These are phyloP conservation scores for Davidsoniella virescens DNA, from an alignment of 2,329 filamentous ascomycete species.

Conservation along the genomic window DNA sequence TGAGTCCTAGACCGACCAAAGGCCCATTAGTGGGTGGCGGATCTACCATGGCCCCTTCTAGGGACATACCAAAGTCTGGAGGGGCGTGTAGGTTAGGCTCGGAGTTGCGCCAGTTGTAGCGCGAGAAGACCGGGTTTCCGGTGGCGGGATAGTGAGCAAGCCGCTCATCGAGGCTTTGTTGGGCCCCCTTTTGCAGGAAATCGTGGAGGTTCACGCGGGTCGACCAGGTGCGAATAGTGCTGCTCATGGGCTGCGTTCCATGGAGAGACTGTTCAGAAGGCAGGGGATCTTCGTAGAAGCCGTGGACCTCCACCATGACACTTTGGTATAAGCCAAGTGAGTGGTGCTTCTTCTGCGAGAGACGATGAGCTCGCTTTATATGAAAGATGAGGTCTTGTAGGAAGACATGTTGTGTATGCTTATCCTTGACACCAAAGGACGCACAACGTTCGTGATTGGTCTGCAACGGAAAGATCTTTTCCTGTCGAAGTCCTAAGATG, in stretches of 20 bases:
- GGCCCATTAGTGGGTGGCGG: too few relatives aligned
- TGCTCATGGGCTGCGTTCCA: slow-evolving; percentile 14
- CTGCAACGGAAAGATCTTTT: slow-evolving; percentile 35
- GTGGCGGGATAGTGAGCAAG: slow-evolving; percentile 18
- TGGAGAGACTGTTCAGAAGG: slow-evolving; percentile 13
- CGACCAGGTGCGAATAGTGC: slow-evolving; percentile 33
- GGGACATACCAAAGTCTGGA: background rate
- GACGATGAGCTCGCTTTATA: slow-evolving; percentile 21
- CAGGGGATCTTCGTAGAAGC: slow-evolving; percentile 42
- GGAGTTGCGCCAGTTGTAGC: background rate
- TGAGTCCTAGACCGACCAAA: too few relatives aligned
- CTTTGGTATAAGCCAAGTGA: slow-evolving; percentile 33
- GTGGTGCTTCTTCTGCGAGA: slow-evolving; percentile 22
- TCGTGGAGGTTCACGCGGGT: slow-evolving; percentile 34
- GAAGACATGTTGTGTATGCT: slow-evolving; percentile 29
- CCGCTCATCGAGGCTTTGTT: slow-evolving; percentile 36
- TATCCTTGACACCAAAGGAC: slow-evolving; percentile 35
- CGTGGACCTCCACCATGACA: slow-evolving; percentile 38
- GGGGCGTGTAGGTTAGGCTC: slow-evolving; percentile 2
- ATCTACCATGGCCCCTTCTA: background rate
- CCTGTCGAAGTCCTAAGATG: slow-evolving; percentile 33
- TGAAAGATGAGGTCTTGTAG: slow-evolving; percentile 21
- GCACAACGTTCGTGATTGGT: slow-evolving; percentile 39
- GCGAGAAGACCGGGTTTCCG: slow-evolving; percentile 15
- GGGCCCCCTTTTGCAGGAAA: slow-evolving; percentile 39